Base-by-base conservation (phyloP, 495 filamentous ascomycete genomes). In the Penicillium lividum region DNA sequence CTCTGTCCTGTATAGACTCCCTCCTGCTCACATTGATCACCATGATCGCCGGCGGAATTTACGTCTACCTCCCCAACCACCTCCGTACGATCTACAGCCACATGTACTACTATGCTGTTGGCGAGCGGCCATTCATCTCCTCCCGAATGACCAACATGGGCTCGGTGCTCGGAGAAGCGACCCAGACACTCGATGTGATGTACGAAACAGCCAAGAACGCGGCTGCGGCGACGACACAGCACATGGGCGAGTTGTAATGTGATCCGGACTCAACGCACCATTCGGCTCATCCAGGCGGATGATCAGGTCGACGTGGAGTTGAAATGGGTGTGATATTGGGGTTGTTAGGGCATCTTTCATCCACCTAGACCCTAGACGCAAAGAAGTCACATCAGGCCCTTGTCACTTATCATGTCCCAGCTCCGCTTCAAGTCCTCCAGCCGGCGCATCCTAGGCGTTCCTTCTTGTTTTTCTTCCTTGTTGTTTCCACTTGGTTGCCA, bases 21-120 rank as follows among this genome's bases (percentile, higher is more conserved):
- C 82, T 96, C 69, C 80, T 97, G 68, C 92, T 98, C 75, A 85
- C 95, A 65, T 85, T 95, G 67, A 73, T 90, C 73, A 85, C 85
- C 62, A 87, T 98, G 80, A 84, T 96, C 66, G 81, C 92, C 59
- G 89, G 92, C 64, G 94, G 89, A 56, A 85, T 84, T 62, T 88
- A 89, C 44, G 84, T 98, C 58, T 98, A 98, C 78, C 89, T 98
- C 18, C 94, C 94, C 22, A 86, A 93, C 58, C 94, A 98, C 72
- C 71, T 98, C 65, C 77, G 84, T 60, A 83, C 85, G 60, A 86
- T 98, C 65, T 81, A 88, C 62, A 81, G 82, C 64, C 87, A 93
- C 67, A 84, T 92, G 29, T 96, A 91, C 86, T 98, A 96, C 77
- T 98, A 98, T 81, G 91, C 91, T 64, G 86, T 84, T 57, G 91